Percentiles rank a stretch among this genome's conserved stretches.
Evolutionary conservation across 805 yeast genomes (phyloP).

Genomic region (Monosporozyma yasuniensis): DNA sequence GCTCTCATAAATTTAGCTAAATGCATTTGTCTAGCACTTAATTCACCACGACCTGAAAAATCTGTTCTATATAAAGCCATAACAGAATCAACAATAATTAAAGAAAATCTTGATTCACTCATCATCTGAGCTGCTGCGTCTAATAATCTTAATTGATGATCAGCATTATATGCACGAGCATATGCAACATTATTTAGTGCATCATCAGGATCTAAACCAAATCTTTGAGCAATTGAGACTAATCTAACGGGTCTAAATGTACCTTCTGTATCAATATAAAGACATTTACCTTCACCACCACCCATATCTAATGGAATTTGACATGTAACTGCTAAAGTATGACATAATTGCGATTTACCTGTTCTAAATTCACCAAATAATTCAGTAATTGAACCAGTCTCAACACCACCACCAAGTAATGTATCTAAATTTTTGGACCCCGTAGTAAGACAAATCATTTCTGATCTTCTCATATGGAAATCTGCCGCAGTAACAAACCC

Average conservation of each 20-base stretch:
- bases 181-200: constrained; percentile 96
- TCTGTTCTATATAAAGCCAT: constrained; percentile 96
- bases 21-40: constrained; percentile 89
- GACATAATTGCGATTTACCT: constrained; percentile 95
- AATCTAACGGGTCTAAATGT: constrained; percentile 90
- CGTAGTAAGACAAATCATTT: constrained; percentile 85
- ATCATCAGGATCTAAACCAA: constrained; percentile 84
- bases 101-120: constrained; percentile 85
- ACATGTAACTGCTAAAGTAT: constrained; percentile 92
- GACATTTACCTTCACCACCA: constrained; percentile 96
- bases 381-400: constrained; percentile 95
- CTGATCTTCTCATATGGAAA: constrained; percentile 81
- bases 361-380: constrained; percentile 96
- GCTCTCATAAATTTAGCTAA: constrained; percentile 89
- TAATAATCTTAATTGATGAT: constrained; percentile 81
- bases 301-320: constrained; percentile 95
- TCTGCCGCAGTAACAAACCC: constrained; percentile 97
- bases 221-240: constrained; percentile 82
- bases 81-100: constrained; percentile 90
- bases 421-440: constrained; percentile 94
- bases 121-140: constrained; percentile 92
- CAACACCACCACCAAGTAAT: constrained; percentile 90
- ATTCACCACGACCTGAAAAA: constrained; percentile 89
- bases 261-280: constrained; percentile 94
- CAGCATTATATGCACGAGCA: constrained; percentile 95